Evolutionary conservation across 495 filamentous ascomycete species (phyloP), one percentile per base, ranked within the genome.

Genomic region (Daldinia grandis): DNA sequence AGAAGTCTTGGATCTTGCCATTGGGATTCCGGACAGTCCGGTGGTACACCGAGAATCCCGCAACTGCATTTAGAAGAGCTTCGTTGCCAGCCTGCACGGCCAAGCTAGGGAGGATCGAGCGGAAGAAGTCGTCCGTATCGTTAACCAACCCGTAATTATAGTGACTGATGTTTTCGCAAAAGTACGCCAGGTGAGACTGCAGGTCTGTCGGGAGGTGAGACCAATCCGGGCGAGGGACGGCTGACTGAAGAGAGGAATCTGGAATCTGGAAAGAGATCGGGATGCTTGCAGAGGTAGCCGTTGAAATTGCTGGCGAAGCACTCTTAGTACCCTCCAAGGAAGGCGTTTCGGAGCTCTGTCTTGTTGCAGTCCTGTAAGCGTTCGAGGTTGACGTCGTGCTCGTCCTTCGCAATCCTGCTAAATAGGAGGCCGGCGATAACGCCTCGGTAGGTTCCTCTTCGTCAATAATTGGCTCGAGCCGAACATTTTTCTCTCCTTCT

Each of bases 41-140:
- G 71, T 95, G 94, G 76, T 97, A 99, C 15, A 94, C 93, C 0
- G 95, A 83, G 76, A 97, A 98, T 27, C 91, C 94, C n/a, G 92
- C 92, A 15, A 98, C 84, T 0, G 94, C 95, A 76, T 97, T 92
- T 35, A 97, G 81, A 12, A 99, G 85, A 17, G 95, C 91, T 54
- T 97, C 92, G 40, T 77, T 77, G 10, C 75, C 75, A 76, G 95
- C 87, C 28, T 86, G 87, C 30, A 94, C 76, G 6, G 94, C 94
- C 59, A 90, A 80, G 24, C 91, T 89, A 38, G 92, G 79, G 42
- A 95, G 85, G 9, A 82, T 87, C 8, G 86, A 87, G 55, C 88
- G 88, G 63, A 98, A 86, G 72, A 98, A 97, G 65, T 87, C 80
- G 51, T 86, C 83, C 44, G 82, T 78, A 74, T 92, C 88, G 60